Evolutionary conservation across 805 yeast genomes (phyloP), one percentile per base, ranked within the genome.

Genomic region (Monosporozyma yasuniensis): DNA sequence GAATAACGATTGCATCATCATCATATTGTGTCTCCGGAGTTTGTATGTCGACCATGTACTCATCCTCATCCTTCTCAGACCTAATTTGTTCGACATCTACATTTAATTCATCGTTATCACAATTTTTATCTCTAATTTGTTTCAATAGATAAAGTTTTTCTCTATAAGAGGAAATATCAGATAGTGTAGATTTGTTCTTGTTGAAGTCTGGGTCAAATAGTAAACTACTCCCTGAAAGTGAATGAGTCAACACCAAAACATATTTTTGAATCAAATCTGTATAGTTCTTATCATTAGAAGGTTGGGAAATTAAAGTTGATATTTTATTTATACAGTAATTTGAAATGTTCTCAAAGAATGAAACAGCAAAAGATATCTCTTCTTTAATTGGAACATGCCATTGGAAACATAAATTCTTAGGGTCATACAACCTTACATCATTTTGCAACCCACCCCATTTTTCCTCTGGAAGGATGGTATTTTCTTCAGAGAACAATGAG

Each of bases 401-500:
- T 1, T 73, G 68, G 54, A 88, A 81, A 1, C 72, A 59, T 30
- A 84, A 63, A 53, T 77, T 75, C 12, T 75, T 75, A 10, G 58
- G 50, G 1, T 72, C 60, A 46, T 81, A 79, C 53, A 87, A 71
- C 18, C 64, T 56, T 0, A 72, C 66, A 52, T 75, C 77, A 56
- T 81, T 79, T 57, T 83, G 88, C 52, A 78, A 74, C 0, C 80
- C 88, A 43, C 95, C 95, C 95, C 95, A 86, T 52, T 82, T 76
- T 23, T 72, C 72, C 45, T 74, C 79, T 21, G 54, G 48, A 0
- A 68, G 54, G 3, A 63, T 49, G 0, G 47, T 53, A 55, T 74
- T 74, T 10, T 61, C 73, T 37, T 80, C 77, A 46, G 78, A 72
- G 49, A 78, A 74, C 47, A 80, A 66, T 44, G 82, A 71, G 49